phyloP scores from a whole-genome alignment of 352 stramenopile genomes.

The Phytopythium helicoides region DNA sequence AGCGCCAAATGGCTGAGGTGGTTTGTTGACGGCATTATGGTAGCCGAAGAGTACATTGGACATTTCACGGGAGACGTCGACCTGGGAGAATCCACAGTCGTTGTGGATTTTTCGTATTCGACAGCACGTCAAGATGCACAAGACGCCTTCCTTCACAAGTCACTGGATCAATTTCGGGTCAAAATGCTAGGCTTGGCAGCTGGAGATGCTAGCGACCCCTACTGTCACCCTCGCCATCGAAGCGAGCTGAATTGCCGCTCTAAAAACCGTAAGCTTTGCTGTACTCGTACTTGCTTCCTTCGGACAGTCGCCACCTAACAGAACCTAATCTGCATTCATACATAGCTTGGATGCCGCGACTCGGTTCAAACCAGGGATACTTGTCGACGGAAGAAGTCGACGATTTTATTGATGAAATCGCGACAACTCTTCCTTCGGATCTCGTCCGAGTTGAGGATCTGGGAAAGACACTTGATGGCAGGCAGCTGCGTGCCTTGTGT shows the following conservation, averaged over 20 bases:
- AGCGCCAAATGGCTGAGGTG: conserved; percentile 54
- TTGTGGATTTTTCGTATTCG: conserved; percentile 19
- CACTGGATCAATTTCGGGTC: conserved; percentile 9
- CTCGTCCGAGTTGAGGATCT: conserved; percentile 59
- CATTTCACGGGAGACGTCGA: conserved; percentile 3
- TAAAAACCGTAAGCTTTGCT: conserved; percentile 33
- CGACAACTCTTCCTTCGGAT: conserved; percentile 24
- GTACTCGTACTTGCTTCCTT: too few relatives aligned
- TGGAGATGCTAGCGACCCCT: conserved; percentile 22
- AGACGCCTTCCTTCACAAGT: background rate
- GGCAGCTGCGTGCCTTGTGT: conserved; percentile 64
- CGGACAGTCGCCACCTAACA: too few relatives aligned
- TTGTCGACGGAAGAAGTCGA: conserved; percentile 64
- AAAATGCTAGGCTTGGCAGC: conserved; percentile 24
- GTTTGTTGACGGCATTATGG: conserved; percentile 47
- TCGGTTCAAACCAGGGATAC: conserved; percentile 62
- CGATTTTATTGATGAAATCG: conserved; percentile 45
- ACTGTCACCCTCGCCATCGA: conserved; percentile 29
- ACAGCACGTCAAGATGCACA: background rate
- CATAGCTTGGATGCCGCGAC: conserved; percentile 39
- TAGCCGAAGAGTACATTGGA: conserved; percentile 41
- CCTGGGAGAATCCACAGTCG: background rate
- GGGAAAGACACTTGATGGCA: conserved; percentile 54
- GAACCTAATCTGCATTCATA: too few relatives aligned
- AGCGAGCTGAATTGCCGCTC: conserved; percentile 36